phyloP scores from a whole-genome alignment of 768 basidiomycete species.

The Melanogaster broomeanus region DNA sequence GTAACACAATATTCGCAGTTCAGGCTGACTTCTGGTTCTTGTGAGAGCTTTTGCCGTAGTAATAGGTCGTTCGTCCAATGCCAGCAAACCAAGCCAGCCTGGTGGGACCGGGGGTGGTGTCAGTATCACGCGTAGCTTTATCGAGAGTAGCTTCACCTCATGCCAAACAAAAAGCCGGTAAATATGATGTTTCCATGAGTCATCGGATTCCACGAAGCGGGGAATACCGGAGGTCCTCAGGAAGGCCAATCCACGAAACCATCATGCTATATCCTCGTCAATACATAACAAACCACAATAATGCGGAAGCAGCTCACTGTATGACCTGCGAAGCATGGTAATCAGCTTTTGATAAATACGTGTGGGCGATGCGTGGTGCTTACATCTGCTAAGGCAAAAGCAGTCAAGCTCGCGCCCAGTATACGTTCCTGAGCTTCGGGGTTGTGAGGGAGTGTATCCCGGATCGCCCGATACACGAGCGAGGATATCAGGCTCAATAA shows the following conservation, averaged over 20 bases:
- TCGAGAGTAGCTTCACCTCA: constrained; percentile 44
- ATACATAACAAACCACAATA: not conserved
- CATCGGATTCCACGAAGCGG: constrained; percentile 64
- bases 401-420: constrained; percentile 59
- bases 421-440: constrained; percentile 68
- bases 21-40: constrained; percentile 18
- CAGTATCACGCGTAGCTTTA: not conserved
- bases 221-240: constrained; percentile 52
- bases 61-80: constrained; percentile 47
- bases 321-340: constrained; percentile 43
- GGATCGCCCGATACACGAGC: constrained; percentile 64
- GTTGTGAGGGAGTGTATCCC: constrained; percentile 58
- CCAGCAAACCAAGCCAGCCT: constrained; percentile 60
- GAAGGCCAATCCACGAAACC: constrained; percentile 58
- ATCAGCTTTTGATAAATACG: not conserved
- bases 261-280: constrained; percentile 47
- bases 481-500: constrained; percentile 65
- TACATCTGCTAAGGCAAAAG: constrained; percentile 73
- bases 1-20: not conserved
- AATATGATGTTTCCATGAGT: constrained; percentile 79
- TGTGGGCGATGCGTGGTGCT: constrained; percentile 22
- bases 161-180: constrained; percentile 53
- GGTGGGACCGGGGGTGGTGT: constrained; percentile 3
- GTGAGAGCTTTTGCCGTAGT: constrained; percentile 29
- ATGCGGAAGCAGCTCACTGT: constrained; percentile 47